Evolutionary conservation across 257 asterid species (phyloP), one percentile per base, ranked within the genome.

Genomic region (Rhazya stricta): DNA sequence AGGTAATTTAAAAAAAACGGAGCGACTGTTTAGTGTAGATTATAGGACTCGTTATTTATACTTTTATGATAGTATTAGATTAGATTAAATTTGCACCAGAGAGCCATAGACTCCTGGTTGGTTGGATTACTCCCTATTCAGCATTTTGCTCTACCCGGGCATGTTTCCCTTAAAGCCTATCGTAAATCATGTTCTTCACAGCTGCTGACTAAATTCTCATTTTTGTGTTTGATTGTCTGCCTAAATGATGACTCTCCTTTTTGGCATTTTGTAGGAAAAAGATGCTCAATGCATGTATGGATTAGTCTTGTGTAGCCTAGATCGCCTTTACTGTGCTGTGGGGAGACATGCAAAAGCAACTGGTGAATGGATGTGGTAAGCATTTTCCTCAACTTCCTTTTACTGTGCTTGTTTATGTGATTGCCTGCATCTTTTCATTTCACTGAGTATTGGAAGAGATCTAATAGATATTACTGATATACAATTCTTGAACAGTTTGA

Each of bases 291-390:
- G 93, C 86, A 89, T 81, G 88, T 90, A 87, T 7, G 99, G 98
- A 36, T 80, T 92, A 85, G 87, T 82, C 54, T 82, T 94, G 81
- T 94, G 85, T 83, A 83, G 89, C 83, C 90, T 94, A 73, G 97
- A 94, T 83, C 89, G 96, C 81, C 85, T 94, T 27, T 82, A 91
- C 78, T 72, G 85, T 79, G 89, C 89, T 4, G 96, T 91, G 85
- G 97, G 92, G 89, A 79, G 85, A 72, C 97, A 91, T 56, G 99
- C 99, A 45, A 84, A 78, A 75, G 93, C 87, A 53, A 90, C 99
- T 6, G 97, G 96, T 58, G 99, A 94, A 92, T 94, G 98, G 98
- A 84, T 78, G 77, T 85, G 92, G 99, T 94, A 69, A 78, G 93
- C 85, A 76, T 25, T 69, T 42, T 9, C 41, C 29, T 29, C 75